phyloP scores from a whole-genome alignment of 2,329 filamentous ascomycete species.

The Teratosphaeria viscida region DNA sequence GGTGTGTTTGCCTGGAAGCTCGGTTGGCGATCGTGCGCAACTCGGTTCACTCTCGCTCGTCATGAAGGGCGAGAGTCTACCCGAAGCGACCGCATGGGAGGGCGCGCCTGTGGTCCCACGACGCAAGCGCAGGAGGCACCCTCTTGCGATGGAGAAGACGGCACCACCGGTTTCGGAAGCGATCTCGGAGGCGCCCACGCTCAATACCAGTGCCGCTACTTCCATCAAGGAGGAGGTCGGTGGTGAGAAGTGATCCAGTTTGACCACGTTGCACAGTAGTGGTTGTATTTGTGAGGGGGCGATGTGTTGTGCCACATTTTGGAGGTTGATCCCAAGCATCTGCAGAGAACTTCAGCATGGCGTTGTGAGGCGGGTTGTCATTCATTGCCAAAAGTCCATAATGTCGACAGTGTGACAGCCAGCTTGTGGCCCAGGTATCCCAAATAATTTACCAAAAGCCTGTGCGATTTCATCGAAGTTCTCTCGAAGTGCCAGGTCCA shows the following conservation, averaged over 20 bases:
- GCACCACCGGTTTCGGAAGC: background rate
- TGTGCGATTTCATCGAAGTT: background rate
- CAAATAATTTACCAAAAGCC: background rate
- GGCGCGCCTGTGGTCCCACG: background rate
- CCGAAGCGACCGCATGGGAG: background rate
- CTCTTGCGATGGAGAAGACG: background rate
- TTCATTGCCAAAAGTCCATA: background rate
- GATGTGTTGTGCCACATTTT: background rate
- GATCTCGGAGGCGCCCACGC: background rate
- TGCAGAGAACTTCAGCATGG: background rate
- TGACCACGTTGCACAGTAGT: background rate
- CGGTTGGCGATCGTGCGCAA: constrained; percentile 9
- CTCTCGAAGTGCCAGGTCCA: background rate
- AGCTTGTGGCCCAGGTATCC: background rate
- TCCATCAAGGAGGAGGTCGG: background rate
- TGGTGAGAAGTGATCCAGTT: background rate
- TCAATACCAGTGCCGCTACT: background rate
- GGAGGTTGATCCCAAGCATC: background rate
- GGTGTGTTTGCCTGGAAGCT: constrained; percentile 13
- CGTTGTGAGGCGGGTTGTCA: background rate
- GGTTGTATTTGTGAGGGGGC: background rate
- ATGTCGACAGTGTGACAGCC: background rate
- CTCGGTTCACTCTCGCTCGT: constrained; percentile 13
- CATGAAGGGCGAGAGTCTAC: constrained; percentile 10
- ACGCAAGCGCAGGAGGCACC: background rate